Evolutionary conservation across 768 basidiomycete genomes (phyloP).

Genomic region (Boletus reticuloceps): DNA sequence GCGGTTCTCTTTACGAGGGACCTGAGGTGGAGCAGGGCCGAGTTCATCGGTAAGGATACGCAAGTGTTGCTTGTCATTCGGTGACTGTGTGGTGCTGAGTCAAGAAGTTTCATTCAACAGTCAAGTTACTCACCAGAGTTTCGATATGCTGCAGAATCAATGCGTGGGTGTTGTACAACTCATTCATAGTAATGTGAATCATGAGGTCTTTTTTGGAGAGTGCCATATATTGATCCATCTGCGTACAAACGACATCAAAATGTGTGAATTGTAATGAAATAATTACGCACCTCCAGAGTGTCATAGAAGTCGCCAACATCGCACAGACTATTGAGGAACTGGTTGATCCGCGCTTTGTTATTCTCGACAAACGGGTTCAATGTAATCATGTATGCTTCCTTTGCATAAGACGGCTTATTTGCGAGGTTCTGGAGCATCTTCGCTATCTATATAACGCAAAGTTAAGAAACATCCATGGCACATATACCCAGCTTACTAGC

Average conservation of each 20-base stretch:
- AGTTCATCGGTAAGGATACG: conserved; percentile 97
- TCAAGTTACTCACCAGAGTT: conserved; percentile 63
- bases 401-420: conserved; percentile 97
- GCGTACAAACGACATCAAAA: background rate
- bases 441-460: conserved; percentile 65
- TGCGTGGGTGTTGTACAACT: conserved; percentile 98
- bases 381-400: conserved; percentile 98
- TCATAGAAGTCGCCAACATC: conserved; percentile 99
- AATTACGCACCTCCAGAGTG: conserved; percentile 77
- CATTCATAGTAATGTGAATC: conserved; percentile 98
- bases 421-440: conserved; percentile 99
- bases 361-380: conserved; percentile 98
- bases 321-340: conserved; percentile 93
- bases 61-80: conserved; percentile 96
- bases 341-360: conserved; percentile 97
- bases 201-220: conserved; percentile 97
- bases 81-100: conserved; percentile 55
- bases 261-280: background rate
- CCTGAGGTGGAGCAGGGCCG: conserved; percentile 88
- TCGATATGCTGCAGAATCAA: conserved; percentile 94
- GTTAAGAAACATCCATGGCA: background rate
- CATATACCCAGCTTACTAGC: conserved; percentile 44
- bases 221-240: conserved; percentile 99
- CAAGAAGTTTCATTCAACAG: background rate
- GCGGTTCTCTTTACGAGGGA: conserved; percentile 97